Evolutionary conservation across 495 filamentous ascomycete species (phyloP), one percentile per base, ranked within the genome.

Genomic region (Elasticomyces elasticus): DNA sequence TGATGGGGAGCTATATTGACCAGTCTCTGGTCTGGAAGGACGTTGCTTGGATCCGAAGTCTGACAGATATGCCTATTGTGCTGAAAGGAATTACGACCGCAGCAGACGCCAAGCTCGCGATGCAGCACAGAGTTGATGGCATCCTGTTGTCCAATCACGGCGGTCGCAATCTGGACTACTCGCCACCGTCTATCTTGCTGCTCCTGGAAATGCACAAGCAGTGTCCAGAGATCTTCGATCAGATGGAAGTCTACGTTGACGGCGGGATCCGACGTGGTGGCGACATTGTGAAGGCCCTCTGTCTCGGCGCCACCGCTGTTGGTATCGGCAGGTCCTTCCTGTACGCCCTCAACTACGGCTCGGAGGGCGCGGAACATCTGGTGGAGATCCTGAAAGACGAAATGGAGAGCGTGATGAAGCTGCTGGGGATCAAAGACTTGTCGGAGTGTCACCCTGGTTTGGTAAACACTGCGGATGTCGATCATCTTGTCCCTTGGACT

Each of bases 1-100:
- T 84, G 2, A 89, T 87, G 84, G 84, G 79, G 0, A 68, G 71
- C 0, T 89, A 79, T 62, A 80, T 91, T 51, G 85, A 89, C 52
- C 30, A 52, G 40, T 45, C 35, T 4, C 35, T 68, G 31, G 55
- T 17, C 13, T 69, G 66, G 67, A 38, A 56, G 3, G 56, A 57
- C 47, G 41, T 83, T 1, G 55, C 65, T 5, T 83, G 80, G 79
- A 46, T 85, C 23, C 67, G 63, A 13, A 55, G 63, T 0, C 59
- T 65, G 0, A 71, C 69, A 0, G 67, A 66, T 0, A 52, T 78
- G 5, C 79, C 78, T 3, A 69, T 85, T 46, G 71, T 83, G 17
- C 49, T 85, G 1, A 86, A 86, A 55, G 84, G 84, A 4, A 71
- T 87, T 1, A 78, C 83, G 61, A 76, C 74, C 2, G 75, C 72